Evolutionary conservation across 2,329 filamentous ascomycete species (phyloP).

Genomic region (Hypoxylon rubiginosum): DNA sequence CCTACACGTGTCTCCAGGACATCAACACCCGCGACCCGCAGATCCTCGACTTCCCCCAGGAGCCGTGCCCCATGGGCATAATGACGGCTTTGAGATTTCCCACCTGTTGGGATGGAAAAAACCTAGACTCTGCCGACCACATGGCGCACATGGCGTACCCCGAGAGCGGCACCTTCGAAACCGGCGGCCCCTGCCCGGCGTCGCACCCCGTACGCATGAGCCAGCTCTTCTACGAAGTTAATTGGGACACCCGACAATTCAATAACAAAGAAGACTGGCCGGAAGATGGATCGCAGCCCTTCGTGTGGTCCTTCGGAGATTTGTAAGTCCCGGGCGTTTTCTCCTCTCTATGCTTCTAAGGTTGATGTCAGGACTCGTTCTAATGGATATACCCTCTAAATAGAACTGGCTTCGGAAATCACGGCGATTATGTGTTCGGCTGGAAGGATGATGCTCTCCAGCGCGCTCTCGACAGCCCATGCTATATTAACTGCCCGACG

Average conservation of each 20-base stretch:
- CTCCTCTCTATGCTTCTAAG: background rate
- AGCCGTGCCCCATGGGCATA: constrained; percentile 48
- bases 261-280: constrained; percentile 36
- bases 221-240: constrained; percentile 38
- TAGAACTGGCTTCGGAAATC: constrained; percentile 49
- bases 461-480: constrained; percentile 27
- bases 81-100: constrained; percentile 60
- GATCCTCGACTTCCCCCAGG: constrained; percentile 52
- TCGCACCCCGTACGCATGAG: constrained; percentile 37
- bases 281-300: constrained; percentile 29
- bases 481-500: constrained; percentile 47
- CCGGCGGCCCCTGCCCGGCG: constrained; percentile 34
- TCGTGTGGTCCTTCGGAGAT: constrained; percentile 36
- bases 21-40: constrained; percentile 52
- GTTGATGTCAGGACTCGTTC: background rate
- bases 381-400: background rate
- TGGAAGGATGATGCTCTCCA: background rate
- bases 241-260: constrained; percentile 40
- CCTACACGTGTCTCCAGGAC: constrained; percentile 56
- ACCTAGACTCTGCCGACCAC: constrained; percentile 60
- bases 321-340: constrained; percentile 4
- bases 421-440: constrained; percentile 22
- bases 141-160: constrained; percentile 64
- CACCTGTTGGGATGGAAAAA: constrained; percentile 61
- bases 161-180: constrained; percentile 36